Conservation (phyloP, 139 green algal species). For the Chlamydomonas sp. region DNA sequence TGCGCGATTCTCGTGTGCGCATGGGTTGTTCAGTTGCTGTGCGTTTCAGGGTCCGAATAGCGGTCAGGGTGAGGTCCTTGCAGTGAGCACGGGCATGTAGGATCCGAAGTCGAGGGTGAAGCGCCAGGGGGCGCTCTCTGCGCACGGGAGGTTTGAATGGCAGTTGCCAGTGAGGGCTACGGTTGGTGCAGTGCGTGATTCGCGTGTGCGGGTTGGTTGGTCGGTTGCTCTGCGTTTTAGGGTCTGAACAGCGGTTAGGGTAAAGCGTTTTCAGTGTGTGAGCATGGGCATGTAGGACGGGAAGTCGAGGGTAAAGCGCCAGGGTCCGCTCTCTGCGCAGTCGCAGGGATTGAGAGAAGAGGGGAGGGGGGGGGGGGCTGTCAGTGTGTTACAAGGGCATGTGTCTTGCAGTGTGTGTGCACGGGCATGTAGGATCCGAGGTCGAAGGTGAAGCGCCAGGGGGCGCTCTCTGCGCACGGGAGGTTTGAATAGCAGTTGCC, state of each 20-base stretch:
- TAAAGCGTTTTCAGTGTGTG: too few species aligned
- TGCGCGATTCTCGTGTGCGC: background rate
- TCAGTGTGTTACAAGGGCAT: background rate
- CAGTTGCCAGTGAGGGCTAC: background rate
- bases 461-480: too few species aligned
- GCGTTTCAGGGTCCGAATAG: background rate
- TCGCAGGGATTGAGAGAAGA: too few species aligned
- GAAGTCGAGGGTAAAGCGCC: conserved; percentile 88
- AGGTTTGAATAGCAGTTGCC: background rate
- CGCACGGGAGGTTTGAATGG: background rate
- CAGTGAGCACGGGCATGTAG: conserved; percentile 53
- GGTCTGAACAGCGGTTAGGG: background rate
- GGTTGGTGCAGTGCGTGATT: background rate
- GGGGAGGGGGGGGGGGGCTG: background rate
- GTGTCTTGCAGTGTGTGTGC: background rate
- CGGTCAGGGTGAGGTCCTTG: too few species aligned
- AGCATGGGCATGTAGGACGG: conserved; percentile 64
- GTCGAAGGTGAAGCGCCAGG: too few species aligned
- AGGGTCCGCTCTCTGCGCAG: background rate
- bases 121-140: conserved; percentile 63
- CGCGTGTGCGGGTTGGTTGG: background rate
- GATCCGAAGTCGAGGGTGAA: conserved; percentile 89
- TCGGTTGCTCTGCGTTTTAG: background rate
- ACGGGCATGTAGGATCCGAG: too few species aligned
- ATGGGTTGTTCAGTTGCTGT: background rate